phyloP scores from a whole-genome alignment of 176 grass and related monocot genomes.

The Cenchrus fungigraminus region DNA sequence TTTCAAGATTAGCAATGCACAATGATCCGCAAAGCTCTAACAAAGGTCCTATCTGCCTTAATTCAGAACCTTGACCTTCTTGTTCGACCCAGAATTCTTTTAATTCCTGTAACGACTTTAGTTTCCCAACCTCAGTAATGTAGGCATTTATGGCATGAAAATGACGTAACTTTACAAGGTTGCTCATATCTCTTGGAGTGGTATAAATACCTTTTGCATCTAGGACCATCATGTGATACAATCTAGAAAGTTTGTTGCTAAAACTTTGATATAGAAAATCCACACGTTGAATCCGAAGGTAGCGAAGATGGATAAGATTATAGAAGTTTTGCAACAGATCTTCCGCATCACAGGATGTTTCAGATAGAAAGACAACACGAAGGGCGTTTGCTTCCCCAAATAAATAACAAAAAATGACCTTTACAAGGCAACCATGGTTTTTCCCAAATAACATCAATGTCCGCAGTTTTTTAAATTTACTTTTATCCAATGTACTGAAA shows the following conservation, averaged over 20 bases:
- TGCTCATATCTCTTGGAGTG: neutral
- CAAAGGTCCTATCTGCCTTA: neutral
- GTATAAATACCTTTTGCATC: too few species aligned
- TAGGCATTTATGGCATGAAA: neutral
- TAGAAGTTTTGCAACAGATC: neutral
- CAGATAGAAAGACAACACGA: neutral
- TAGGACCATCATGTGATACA: too few species aligned
- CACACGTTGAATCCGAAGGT: neutral
- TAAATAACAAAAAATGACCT: neutral
- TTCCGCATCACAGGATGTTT: neutral
- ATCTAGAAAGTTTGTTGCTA: too few species aligned
- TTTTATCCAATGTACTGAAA: neutral
- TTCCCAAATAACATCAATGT: slow-evolving; percentile 23
- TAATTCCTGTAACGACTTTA: neutral
- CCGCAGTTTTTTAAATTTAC: neutral
- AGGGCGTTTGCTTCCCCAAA: slow-evolving; percentile 5
- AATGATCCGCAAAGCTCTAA: neutral
- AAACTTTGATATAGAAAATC: too few species aligned
- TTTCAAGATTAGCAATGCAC: neutral
- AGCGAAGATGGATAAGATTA: slow-evolving; percentile 15
- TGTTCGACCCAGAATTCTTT: neutral
- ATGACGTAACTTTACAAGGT: slow-evolving; percentile 2
- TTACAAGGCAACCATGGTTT: neutral
- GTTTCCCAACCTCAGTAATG: neutral
- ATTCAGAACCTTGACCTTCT: neutral